Evolutionary conservation across 495 filamentous ascomycete species (phyloP).

Genomic region (Aspergillus homomorphus): DNA sequence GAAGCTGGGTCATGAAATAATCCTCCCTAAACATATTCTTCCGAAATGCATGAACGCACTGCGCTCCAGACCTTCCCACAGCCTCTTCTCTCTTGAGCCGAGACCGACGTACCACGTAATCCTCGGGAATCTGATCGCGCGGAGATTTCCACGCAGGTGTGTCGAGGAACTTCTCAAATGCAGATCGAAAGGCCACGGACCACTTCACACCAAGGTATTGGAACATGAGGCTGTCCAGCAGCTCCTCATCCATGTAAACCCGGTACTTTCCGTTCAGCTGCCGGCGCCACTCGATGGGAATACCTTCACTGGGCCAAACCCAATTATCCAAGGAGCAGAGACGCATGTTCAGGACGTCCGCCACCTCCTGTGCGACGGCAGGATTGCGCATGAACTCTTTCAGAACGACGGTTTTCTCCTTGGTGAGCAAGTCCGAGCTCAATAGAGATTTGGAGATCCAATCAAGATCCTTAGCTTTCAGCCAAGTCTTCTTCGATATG

Average conservation of each 20-base stretch:
- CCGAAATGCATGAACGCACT: constrained; percentile 33
- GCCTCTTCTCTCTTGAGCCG: constrained; percentile 41
- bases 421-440: constrained; percentile 53
- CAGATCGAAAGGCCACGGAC: constrained; percentile 53
- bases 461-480: constrained; percentile 37
- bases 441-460: constrained; percentile 56
- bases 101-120: constrained; percentile 44
- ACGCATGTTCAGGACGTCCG: constrained; percentile 67
- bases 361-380: constrained; percentile 56
- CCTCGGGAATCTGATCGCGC: constrained; percentile 38
- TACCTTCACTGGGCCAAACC: constrained; percentile 53
- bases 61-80: constrained; percentile 1
- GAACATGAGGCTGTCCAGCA: constrained; percentile 62
- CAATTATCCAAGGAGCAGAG: constrained; percentile 56
- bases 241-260: constrained; percentile 64
- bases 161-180: constrained; percentile 29
- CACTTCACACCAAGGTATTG: constrained; percentile 63
- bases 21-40: constrained; percentile 39
- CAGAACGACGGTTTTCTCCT: constrained; percentile 56
- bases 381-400: constrained; percentile 58
- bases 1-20: constrained; percentile 57
- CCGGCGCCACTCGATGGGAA: constrained; percentile 58
- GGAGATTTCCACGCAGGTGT: constrained; percentile 39
- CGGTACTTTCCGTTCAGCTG: constrained; percentile 61
- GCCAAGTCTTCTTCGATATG: constrained; percentile 28